Evolutionary conservation across 805 yeast genomes (phyloP), one percentile per base, ranked within the genome.

Genomic region (Cyberlindnera lachancei): DNA sequence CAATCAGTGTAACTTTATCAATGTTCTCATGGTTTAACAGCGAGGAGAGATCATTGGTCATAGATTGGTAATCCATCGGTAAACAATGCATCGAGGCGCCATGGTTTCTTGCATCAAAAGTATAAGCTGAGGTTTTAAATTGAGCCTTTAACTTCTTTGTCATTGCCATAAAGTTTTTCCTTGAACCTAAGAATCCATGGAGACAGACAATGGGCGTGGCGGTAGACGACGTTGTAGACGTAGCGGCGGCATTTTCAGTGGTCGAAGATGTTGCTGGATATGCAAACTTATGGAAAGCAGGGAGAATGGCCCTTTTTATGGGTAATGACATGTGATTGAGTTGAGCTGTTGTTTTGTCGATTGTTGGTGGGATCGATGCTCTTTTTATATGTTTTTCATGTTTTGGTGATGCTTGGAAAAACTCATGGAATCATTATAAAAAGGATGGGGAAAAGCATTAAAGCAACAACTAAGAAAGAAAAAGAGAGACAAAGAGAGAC

Each of bases 121-220:
- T 66, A 37, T 53, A 59, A 1, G 66, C 63, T 17, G 59, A 55
- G 5, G 58, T 45, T 11, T 53, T 41, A 2, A 67, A 48, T 4
- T 30, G 31, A 13, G 48, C 36, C 4, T 65, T 47, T 16, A 71
- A 41, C 9, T 42, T 43, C 29, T 60, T 54, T 7, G 64, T 68
- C 3, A 66, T 52, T 6, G 60, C 46, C 21, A 58, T 53, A 46
- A 63, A 75, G 45, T 64, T 66, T 31, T 56, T 59, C 24, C 57
- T 58, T 5, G 68, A 63, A 1, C 79, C 81, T 33, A 75, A 63
- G 18, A 73, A 58, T 1, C 81, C 81, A 46, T 74, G 81, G 11
- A 75, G 43, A 45, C 73, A 48, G 8, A 74, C 40, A 2, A 66
- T 50, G 2, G 74, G 38, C 10, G 70, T n/a, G 22, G 13, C 22